phyloP scores from a whole-genome alignment of 2,329 filamentous ascomycete species.

The Calcarisporium arbuscula region DNA sequence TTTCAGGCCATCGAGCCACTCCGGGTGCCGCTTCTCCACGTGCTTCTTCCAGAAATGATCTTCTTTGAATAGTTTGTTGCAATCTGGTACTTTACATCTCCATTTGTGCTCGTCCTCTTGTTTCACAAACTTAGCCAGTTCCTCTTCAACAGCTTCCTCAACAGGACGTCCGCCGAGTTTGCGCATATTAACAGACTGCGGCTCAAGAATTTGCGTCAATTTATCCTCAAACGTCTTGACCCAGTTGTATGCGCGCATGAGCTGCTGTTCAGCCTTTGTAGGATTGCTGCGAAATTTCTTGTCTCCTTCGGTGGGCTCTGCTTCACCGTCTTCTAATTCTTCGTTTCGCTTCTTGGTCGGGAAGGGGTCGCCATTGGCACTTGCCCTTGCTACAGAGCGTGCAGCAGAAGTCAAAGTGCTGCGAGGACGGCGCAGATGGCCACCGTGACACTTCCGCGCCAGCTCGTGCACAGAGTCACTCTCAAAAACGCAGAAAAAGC shows the following conservation, averaged over 20 bases:
- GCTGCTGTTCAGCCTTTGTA: conserved; percentile 80
- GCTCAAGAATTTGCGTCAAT: conserved; percentile 84
- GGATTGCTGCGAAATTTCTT: conserved; percentile 65
- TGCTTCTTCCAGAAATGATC: conserved; percentile 98
- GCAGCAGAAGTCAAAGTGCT: conserved; percentile 77
- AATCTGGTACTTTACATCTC: conserved; percentile 93
- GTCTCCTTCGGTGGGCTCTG: conserved; percentile 44
- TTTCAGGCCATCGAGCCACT: conserved; percentile 76
- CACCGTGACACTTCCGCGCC: conserved; percentile 90
- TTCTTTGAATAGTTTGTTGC: conserved; percentile 94
- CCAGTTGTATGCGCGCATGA: conserved; percentile 96
- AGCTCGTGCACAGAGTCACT: conserved; percentile 96
- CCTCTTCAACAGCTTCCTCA: conserved; percentile 81
- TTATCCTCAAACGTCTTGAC: conserved; percentile 99
- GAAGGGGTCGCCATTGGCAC: conserved; percentile 74
- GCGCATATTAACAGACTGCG: conserved; percentile 76
- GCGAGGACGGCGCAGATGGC: conserved; percentile 88
- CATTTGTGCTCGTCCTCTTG: conserved; percentile 97
- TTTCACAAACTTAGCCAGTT: conserved; percentile 82
- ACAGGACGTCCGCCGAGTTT: conserved; percentile 85
- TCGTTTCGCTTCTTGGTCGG: conserved; percentile 72
- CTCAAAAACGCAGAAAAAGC: conserved; percentile 99
- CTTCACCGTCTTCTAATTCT: conserved; percentile 56
- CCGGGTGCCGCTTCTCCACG: conserved; percentile 87
- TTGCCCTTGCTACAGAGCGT: conserved; percentile 79